Evolutionary conservation across 176 grass and related monocot species (phyloP).

Genomic region (Themeda triandra): DNA sequence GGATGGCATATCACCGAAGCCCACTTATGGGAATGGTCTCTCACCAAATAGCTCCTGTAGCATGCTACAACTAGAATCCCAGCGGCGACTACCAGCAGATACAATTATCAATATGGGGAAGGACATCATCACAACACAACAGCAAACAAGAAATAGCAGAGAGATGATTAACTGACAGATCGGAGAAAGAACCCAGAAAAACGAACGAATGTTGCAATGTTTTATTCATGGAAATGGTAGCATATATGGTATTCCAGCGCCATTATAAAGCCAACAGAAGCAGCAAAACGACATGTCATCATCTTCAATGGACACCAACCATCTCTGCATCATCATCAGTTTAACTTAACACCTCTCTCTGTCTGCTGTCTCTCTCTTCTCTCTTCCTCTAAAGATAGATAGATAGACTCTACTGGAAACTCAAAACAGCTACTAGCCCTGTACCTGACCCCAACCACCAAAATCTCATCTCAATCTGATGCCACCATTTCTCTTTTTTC

Average conservation of each 20-base stretch:
- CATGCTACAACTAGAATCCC: neutral
- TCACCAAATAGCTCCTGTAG: no score
- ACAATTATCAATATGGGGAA: neutral
- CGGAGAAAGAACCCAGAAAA: constrained; percentile 1
- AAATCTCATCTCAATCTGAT: constrained; percentile 41
- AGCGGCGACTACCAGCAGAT: neutral
- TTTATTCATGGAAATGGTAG: constrained; percentile 84
- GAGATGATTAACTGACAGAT: neutral
- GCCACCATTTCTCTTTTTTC: constrained; percentile 17
- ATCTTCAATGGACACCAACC: constrained; percentile 40
- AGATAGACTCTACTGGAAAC: constrained; percentile 16
- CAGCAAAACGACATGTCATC: constrained; percentile 26
- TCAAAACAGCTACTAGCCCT: constrained; percentile 36
- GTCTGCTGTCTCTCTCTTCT: neutral
- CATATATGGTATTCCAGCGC: constrained; percentile 56
- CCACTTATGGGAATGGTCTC: no score
- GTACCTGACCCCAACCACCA: constrained; percentile 25
- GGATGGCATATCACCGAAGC: no score
- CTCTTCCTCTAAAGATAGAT: neutral
- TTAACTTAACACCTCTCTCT: neutral
- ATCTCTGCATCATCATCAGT: neutral
- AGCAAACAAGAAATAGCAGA: neutral
- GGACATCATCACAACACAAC: neutral
- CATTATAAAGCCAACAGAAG: constrained; percentile 46
- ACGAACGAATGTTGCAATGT: constrained; percentile 47